Conservation (phyloP, 140 eudicot species). For the Senecio squalidus region DNA sequence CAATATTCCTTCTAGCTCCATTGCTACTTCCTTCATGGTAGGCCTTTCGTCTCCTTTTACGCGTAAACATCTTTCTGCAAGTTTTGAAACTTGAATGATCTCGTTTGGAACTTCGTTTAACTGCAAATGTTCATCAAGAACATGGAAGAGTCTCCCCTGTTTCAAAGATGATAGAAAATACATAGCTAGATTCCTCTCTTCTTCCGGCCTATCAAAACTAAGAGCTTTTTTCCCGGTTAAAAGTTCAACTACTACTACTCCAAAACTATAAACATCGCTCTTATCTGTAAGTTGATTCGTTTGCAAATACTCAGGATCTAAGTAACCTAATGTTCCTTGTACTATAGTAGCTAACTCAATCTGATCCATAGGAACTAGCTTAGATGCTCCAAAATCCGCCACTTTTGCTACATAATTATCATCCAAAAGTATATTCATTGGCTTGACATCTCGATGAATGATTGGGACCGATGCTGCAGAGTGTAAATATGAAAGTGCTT, state of each 20-base stretch:
- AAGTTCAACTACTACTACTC: slow-evolving; percentile 33
- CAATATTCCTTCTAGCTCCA: slow-evolving; percentile 29
- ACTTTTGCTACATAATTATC: slow-evolving; percentile 18
- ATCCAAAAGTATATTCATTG: slow-evolving; percentile 16
- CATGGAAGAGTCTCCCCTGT: neutral
- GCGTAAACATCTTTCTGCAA: slow-evolving; percentile 29
- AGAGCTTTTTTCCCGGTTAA: slow-evolving; percentile 27
- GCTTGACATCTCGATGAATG: slow-evolving; percentile 25
- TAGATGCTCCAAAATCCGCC: slow-evolving; percentile 26
- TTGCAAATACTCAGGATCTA: slow-evolving; percentile 28
- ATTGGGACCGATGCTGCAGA: slow-evolving; percentile 22
- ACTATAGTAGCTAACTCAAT: slow-evolving; percentile 31
- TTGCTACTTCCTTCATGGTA: slow-evolving; percentile 41
- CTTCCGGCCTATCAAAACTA: slow-evolving; percentile 25
- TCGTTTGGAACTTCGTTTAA: slow-evolving; percentile 13
- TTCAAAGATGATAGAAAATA: slow-evolving; percentile 18
- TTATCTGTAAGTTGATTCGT: slow-evolving; percentile 26
- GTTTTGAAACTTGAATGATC: slow-evolving; percentile 20
- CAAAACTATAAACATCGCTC: slow-evolving; percentile 46
- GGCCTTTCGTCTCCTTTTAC: slow-evolving; percentile 40
- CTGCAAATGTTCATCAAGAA: slow-evolving; percentile 19
- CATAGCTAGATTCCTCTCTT: slow-evolving; percentile 21
- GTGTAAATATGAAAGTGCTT: slow-evolving; percentile 27
- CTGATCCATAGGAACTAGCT: slow-evolving; percentile 22
- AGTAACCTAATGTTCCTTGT: slow-evolving; percentile 39